These are phyloP conservation scores for Drosera spatulata DNA, from an alignment of 179 eudicot genomes.

Conservation along the genomic window DNA sequence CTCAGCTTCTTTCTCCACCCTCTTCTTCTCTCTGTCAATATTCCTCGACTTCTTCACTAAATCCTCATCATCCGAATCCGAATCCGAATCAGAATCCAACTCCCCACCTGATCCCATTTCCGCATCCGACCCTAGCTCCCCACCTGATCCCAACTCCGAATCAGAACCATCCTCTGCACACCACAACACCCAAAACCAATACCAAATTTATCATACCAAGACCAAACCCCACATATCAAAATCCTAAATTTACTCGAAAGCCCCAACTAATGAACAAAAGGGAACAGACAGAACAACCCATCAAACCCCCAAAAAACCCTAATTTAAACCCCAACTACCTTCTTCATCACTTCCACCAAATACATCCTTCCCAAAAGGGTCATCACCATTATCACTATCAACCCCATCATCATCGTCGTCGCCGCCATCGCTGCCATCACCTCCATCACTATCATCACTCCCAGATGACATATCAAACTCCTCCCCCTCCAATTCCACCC, in stretches of 20 bases:
- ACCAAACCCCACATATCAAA: conserved; percentile 1
- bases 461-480: conserved; percentile 37
- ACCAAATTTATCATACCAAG: not conserved
- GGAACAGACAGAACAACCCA: not conserved
- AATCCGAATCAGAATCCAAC: conserved; percentile 20
- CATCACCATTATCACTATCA: conserved; percentile 29
- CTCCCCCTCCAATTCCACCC: conserved; percentile 9
- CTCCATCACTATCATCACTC: conserved; percentile 33
- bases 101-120: too few species aligned
- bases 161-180: conserved; percentile 24
- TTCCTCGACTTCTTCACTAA: conserved; percentile 36
- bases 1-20: conserved; percentile 37
- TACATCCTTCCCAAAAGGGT: conserved; percentile 32
- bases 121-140: not conserved
- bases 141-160: not conserved
- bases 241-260: not conserved
- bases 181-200: not conserved
- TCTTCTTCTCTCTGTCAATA: conserved; percentile 25
- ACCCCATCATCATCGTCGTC: not conserved
- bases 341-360: conserved; percentile 39
- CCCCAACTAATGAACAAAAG: not conserved
- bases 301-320: not conserved
- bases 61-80: conserved; percentile 33
- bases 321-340: conserved; percentile 16
- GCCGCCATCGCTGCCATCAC: conserved; percentile 41